These are phyloP conservation scores for Pseudognaphalium luteoalbum DNA, from an alignment of 129 eudicot species.

Conservation along the genomic window DNA sequence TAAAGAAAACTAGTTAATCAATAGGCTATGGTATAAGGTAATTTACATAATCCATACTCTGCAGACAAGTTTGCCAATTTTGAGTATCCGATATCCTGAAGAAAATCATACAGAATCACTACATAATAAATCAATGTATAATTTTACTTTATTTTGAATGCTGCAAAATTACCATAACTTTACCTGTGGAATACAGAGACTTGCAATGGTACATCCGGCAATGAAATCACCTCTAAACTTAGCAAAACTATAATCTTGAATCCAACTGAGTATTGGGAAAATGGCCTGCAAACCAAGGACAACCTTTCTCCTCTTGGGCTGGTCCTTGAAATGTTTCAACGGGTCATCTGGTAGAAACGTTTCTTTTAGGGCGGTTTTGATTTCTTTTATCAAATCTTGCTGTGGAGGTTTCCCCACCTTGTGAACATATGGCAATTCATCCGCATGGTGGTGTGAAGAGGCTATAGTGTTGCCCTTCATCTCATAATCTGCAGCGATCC, in stretches of 20 bases:
- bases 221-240: constrained; percentile 73
- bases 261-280: constrained; percentile 78
- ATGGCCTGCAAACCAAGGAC: constrained; percentile 57
- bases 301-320: constrained; percentile 43
- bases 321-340: constrained; percentile 64
- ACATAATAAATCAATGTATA: not conserved
- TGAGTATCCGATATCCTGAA: constrained; percentile 77
- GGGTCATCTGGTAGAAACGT: constrained; percentile 87
- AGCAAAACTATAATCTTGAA: constrained; percentile 47
- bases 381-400: constrained; percentile 56
- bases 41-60: constrained; percentile 66
- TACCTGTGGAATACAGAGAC: constrained; percentile 91
- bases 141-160: not conserved
- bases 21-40: not conserved
- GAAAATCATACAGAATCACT: not conserved
- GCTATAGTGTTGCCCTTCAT: constrained; percentile 13
- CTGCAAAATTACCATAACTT: not conserved
- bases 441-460: constrained; percentile 26
- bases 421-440: constrained; percentile 52
- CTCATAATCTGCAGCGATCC: constrained; percentile 28
- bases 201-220: constrained; percentile 82
- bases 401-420: constrained; percentile 78
- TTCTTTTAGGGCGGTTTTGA: constrained; percentile 53
- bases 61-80: constrained; percentile 58
- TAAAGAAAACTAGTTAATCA: not conserved